Percentiles rank a stretch among this genome's conserved stretches.
phyloP scores from a whole-genome alignment of 2,329 filamentous ascomycete species.

The Aspergillus luchuensis region DNA sequence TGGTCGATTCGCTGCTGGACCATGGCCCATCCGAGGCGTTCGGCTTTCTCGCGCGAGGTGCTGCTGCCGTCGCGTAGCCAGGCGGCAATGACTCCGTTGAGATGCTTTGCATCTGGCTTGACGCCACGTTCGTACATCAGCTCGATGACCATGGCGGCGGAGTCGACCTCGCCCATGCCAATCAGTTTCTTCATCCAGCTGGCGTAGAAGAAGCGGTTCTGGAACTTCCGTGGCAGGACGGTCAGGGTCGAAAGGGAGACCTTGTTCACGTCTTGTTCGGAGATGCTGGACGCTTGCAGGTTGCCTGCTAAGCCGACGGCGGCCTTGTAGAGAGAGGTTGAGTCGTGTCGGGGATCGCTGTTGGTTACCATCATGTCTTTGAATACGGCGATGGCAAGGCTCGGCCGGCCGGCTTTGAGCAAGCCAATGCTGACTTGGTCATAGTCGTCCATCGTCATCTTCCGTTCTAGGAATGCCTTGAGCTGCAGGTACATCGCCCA shows the following conservation, averaged over 20 bases:
- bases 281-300: conserved; percentile 45
- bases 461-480: conserved; percentile 59
- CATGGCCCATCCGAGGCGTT: conserved; percentile 74
- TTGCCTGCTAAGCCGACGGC: conserved; percentile 43
- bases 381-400: conserved; percentile 74
- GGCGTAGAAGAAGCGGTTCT: conserved; percentile 80
- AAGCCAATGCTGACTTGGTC: conserved; percentile 73
- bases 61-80: conserved; percentile 68
- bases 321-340: conserved; percentile 47
- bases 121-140: conserved; percentile 73
- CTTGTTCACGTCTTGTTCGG: conserved; percentile 49
- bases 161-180: conserved; percentile 68
- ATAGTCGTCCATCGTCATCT: conserved; percentile 72
- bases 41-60: conserved; percentile 61
- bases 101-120: conserved; percentile 69
- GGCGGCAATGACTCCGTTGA: conserved; percentile 80
- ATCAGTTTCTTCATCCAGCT: conserved; percentile 88
- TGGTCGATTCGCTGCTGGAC: conserved; percentile 67
- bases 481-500: conserved; percentile 70
- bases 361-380: conserved; percentile 83
- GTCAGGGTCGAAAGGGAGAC: conserved; percentile 54
- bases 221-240: conserved; percentile 54
- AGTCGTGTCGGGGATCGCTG: conserved; percentile 47
- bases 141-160: conserved; percentile 70
- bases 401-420: conserved; percentile 64